Conservation (phyloP, 2,329 filamentous ascomycete genomes). For the Colletotrichum lini region DNA sequence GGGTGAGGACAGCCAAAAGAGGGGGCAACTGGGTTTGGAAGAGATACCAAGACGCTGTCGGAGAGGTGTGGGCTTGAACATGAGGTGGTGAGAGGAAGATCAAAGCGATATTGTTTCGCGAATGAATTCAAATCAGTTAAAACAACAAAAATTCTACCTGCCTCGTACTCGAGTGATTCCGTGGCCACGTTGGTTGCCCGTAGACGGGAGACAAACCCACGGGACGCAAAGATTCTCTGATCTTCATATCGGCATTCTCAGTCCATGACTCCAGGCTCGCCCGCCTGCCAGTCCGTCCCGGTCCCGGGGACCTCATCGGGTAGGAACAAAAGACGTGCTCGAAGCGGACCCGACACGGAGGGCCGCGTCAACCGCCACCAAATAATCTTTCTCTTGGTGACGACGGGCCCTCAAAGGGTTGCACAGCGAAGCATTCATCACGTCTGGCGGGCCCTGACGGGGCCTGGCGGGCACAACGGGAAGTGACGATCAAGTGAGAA, state of each 20-base stretch:
- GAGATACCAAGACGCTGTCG: constrained; percentile 18
- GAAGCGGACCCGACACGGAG: neutral
- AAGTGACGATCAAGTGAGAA: neutral
- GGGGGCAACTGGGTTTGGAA: neutral
- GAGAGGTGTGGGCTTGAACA: neutral
- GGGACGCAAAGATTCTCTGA: no score
- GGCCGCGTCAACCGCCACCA: neutral
- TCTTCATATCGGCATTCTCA: no score
- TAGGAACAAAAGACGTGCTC: no score
- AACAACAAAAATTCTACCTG: neutral
- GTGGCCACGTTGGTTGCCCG: no score
- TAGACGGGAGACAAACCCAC: no score
- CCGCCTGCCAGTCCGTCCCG: neutral
- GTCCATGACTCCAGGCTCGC: no score
- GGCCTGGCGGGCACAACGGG: neutral
- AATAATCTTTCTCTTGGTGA: neutral
- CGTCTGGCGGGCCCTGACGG: neutral
- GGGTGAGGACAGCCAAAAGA: neutral
- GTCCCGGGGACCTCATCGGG: no score
- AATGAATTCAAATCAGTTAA: constrained; percentile 36
- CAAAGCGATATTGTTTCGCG: constrained; percentile 29
- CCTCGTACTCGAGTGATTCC: neutral
- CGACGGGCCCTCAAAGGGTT: neutral
- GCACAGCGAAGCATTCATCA: neutral
- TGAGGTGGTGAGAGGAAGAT: constrained; percentile 42